These are phyloP conservation scores for Volvariella volvacea DNA, from an alignment of 1,284 basidiomycete species.

Conservation along the genomic window DNA sequence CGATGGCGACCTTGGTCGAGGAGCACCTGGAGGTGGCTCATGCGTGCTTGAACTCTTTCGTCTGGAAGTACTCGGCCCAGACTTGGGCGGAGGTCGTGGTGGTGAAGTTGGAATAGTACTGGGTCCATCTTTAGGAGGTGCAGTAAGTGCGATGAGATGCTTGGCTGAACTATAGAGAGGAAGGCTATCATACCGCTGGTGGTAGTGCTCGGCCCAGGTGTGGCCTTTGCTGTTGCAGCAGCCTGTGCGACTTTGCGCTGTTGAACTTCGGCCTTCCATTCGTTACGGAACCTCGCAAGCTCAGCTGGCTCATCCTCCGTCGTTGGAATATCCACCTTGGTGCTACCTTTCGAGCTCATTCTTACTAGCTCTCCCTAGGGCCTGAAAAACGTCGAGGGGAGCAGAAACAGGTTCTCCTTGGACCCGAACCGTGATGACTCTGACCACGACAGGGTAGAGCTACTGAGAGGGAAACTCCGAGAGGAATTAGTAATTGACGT, in stretches of 20 bases:
- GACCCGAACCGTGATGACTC: neutral
- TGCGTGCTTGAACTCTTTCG: too few relatives aligned
- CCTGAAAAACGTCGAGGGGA: too few relatives aligned
- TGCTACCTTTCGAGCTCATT: neutral
- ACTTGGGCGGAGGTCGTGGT: too few relatives aligned
- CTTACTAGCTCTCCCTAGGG: too few relatives aligned
- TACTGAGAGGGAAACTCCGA: too few relatives aligned
- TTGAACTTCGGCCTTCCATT: conserved; percentile 69
- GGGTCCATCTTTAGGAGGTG: too few relatives aligned
- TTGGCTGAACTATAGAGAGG: neutral
- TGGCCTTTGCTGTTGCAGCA: too few relatives aligned
- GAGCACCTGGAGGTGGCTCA: neutral
- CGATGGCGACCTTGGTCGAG: neutral
- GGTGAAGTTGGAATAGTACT: too few relatives aligned
- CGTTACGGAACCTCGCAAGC: conserved; percentile 62
- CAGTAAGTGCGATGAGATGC: too few relatives aligned
- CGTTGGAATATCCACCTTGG: neutral
- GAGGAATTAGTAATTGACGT: neutral
- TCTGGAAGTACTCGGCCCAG: too few relatives aligned
- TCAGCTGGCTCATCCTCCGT: conserved; percentile 30
- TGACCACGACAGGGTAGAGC: too few relatives aligned
- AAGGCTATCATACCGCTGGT: neutral
- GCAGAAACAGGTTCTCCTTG: too few relatives aligned
- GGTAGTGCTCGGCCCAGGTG: neutral
- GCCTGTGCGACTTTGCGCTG: conserved; percentile 26